These are phyloP conservation scores for Cercis canadensis DNA, from an alignment of 306 rosid genomes.

Conservation along the genomic window DNA sequence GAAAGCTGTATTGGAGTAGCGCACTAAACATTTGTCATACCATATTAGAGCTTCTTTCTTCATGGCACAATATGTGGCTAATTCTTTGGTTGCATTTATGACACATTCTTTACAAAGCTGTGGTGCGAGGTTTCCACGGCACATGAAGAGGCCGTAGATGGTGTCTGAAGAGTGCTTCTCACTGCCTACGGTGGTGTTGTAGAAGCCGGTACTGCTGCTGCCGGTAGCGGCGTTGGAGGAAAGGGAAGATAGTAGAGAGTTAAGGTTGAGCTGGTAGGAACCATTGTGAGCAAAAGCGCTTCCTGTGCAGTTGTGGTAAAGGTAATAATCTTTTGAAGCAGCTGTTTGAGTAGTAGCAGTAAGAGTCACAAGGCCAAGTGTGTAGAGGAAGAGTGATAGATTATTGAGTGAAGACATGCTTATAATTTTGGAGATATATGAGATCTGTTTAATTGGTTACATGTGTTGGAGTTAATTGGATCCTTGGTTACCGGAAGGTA, in stretches of 20 bases:
- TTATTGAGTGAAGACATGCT: too few relatives aligned
- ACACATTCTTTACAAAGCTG: conserved; percentile 8
- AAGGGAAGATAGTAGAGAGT: background rate
- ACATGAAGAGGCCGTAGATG: too few relatives aligned
- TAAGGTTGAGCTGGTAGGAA: background rate
- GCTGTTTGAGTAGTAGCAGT: too few relatives aligned
- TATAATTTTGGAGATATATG: too few relatives aligned
- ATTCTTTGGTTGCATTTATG: background rate
- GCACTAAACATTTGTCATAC: conserved; percentile 14
- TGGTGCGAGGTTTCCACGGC: background rate
- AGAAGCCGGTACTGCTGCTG: background rate
- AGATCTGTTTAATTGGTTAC: too few relatives aligned
- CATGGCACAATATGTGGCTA: background rate
- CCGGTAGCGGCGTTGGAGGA: conserved; percentile 8
- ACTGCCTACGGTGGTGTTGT: background rate
- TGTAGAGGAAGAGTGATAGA: too few relatives aligned
- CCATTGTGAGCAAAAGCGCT: background rate
- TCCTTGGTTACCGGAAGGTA: too few relatives aligned
- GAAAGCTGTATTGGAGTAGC: background rate
- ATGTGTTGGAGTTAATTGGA: too few relatives aligned
- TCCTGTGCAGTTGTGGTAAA: background rate
- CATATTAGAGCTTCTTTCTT: background rate
- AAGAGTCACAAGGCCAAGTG: too few relatives aligned
- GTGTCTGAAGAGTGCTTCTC: background rate
- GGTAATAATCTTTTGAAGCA: too few relatives aligned